phyloP scores from a whole-genome alignment of 306 rosid species.

The Hylodesmum podocarpum region DNA sequence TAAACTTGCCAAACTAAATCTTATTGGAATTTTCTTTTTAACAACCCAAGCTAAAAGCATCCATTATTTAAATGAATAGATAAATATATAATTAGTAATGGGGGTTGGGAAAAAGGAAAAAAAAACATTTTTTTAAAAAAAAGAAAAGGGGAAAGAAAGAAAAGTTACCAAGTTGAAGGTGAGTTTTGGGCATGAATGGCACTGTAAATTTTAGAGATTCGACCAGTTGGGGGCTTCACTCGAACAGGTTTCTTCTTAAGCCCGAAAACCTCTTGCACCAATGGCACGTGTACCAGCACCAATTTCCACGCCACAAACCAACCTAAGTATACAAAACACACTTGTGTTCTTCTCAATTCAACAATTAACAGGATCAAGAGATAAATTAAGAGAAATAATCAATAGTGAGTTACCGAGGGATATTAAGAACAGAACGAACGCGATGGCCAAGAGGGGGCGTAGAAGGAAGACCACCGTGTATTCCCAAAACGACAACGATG shows the following conservation, averaged over 20 bases:
- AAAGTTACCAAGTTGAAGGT: constrained; percentile 41
- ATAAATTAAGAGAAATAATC: background rate
- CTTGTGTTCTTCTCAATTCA: background rate
- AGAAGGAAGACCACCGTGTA: constrained; percentile 44
- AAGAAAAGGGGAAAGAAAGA: background rate
- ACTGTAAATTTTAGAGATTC: constrained; percentile 63
- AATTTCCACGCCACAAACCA: constrained; percentile 94
- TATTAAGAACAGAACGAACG: constrained; percentile 58
- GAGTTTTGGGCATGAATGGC: constrained; percentile 48
- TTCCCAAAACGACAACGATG: constrained; percentile 43
- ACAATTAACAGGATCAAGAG: background rate
- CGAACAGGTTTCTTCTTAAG: constrained; percentile 56
- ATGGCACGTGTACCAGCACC: constrained; percentile 82
- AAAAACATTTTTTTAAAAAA: background rate
- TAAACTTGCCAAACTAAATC: background rate
- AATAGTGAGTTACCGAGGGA: constrained; percentile 41
- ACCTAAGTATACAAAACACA: constrained; percentile 38
- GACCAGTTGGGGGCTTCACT: constrained; percentile 66
- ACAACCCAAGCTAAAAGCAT: background rate
- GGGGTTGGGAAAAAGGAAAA: too few species aligned
- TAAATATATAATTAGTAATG: background rate
- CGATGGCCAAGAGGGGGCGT: constrained; percentile 62
- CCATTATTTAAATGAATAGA: too few species aligned
- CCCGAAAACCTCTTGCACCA: constrained; percentile 87
- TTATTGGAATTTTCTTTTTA: background rate